Percentiles rank a stretch among this genome's conserved stretches.
Evolutionary conservation across 1,139 yeast species (phyloP).

Genomic region (Hemisphaericaspora lyxosophila): DNA sequence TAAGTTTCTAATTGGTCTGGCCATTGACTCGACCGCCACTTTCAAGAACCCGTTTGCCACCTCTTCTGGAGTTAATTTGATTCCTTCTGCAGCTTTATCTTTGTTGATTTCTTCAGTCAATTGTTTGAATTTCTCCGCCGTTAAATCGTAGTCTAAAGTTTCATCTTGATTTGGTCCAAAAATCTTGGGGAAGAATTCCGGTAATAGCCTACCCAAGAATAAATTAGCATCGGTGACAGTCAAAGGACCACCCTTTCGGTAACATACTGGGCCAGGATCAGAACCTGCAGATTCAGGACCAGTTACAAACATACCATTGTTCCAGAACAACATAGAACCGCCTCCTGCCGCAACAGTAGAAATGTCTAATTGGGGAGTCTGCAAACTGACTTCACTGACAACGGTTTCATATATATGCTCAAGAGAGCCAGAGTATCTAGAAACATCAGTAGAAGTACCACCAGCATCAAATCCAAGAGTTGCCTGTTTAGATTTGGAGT

Average conservation of each 20-base stretch:
- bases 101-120: slow-evolving; percentile 35
- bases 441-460: slow-evolving; percentile 50
- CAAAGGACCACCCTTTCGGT: slow-evolving; percentile 47
- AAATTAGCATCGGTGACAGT: slow-evolving; percentile 50
- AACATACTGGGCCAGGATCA: slow-evolving; percentile 50
- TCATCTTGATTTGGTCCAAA: slow-evolving; percentile 46
- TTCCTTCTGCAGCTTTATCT: slow-evolving; percentile 21
- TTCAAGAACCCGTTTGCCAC: slow-evolving; percentile 45
- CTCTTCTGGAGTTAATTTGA: slow-evolving; percentile 34
- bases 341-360: slow-evolving; percentile 53
- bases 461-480: slow-evolving; percentile 52
- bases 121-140: slow-evolving; percentile 29
- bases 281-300: slow-evolving; percentile 51
- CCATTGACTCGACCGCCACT: slow-evolving; percentile 49
- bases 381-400: slow-evolving; percentile 43
- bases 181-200: slow-evolving; percentile 42
- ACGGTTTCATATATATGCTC: slow-evolving; percentile 48
- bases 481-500: slow-evolving; percentile 27
- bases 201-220: slow-evolving; percentile 40
- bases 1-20: slow-evolving; percentile 44
- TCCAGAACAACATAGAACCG: slow-evolving; percentile 47
- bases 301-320: slow-evolving; percentile 46
- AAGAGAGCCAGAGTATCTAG: slow-evolving; percentile 37
- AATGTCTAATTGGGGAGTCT: slow-evolving; percentile 47
- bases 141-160: slow-evolving; percentile 35